These are phyloP conservation scores for Deinandra increscens DNA, from an alignment of 129 eudicot species.

Conservation along the genomic window DNA sequence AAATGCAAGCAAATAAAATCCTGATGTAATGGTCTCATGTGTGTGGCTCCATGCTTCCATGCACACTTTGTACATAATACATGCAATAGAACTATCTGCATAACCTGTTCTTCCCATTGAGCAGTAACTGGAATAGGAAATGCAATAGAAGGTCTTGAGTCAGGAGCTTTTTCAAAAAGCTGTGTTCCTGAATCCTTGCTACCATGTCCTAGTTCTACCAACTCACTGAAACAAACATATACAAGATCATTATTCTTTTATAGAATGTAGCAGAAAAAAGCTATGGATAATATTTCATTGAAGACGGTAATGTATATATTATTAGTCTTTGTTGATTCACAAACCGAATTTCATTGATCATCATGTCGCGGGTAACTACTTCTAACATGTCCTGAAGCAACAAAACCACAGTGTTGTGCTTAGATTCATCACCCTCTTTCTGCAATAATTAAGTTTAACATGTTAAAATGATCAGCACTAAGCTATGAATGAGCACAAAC, in stretches of 20 bases:
- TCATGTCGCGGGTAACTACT: conserved; percentile 93
- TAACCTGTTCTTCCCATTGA: conserved; percentile 99
- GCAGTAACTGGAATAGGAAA: conserved; percentile 84
- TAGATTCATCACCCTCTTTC: conserved; percentile 77
- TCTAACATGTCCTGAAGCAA: conserved; percentile 94
- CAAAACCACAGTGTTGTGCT: conserved; percentile 71
- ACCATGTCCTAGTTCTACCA: conserved; percentile 79
- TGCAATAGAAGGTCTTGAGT: conserved; percentile 50
- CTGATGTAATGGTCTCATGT: conserved; percentile 11
- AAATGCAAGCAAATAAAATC: conserved; percentile 4
- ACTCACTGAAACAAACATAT: conserved; percentile 51
- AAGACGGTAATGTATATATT: not conserved
- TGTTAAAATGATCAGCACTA: conserved; percentile 23
- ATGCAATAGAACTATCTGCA: conserved; percentile 4
- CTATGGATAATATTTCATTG: conserved; percentile 8
- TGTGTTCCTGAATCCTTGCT: conserved; percentile 86
- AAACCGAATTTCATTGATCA: conserved; percentile 88
- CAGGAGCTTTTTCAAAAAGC: conserved; percentile 63
- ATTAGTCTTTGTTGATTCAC: conserved; percentile 30
- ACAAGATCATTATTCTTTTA: conserved; percentile 23
- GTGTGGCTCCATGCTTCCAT: conserved; percentile 15
- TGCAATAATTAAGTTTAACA: conserved; percentile 40
- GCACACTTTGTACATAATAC: conserved; percentile 8
- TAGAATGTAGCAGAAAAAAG: conserved; percentile 16
- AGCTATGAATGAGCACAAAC: conserved; percentile 13